A percentile compares a stretch with the other conserved stretches of the same genome.
phyloP scores from a whole-genome alignment of 768 basidiomycete genomes.

The Aureoboletus auriporus region DNA sequence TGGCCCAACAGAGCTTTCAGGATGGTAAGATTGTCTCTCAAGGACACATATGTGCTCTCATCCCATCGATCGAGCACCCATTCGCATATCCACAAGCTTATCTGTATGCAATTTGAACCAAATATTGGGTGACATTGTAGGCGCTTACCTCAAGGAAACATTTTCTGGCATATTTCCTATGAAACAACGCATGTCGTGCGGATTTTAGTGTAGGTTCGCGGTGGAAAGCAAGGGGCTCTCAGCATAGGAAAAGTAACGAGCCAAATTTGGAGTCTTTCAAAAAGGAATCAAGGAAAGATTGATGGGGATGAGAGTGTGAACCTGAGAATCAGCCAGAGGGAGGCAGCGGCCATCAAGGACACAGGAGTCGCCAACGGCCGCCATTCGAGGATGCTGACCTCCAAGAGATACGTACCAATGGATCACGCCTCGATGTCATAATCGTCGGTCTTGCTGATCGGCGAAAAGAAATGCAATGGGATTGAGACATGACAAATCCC shows the following conservation, averaged over 20 bases:
- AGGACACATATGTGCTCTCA: slow-evolving; percentile 56
- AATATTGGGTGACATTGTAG: not conserved
- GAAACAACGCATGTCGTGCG: slow-evolving; percentile 69
- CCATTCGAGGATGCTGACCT: slow-evolving; percentile 81
- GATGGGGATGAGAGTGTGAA: slow-evolving; percentile 4
- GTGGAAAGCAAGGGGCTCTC: slow-evolving; percentile 76
- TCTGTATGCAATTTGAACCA: slow-evolving; percentile 38
- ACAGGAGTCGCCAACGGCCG: slow-evolving; percentile 68
- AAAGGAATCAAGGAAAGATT: slow-evolving; percentile 9
- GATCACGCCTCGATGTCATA: slow-evolving; percentile 85
- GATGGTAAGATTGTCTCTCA: slow-evolving; percentile 52
- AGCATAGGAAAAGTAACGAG: slow-evolving; percentile 83
- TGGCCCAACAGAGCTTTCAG: slow-evolving; percentile 20
- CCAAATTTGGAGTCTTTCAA: slow-evolving; percentile 71
- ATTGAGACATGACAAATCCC: slow-evolving; percentile 82
- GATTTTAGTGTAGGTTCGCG: slow-evolving; percentile 75
- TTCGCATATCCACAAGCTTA: slow-evolving; percentile 75
- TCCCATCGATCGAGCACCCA: slow-evolving; percentile 82
- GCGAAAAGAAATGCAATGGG: slow-evolving; percentile 81
- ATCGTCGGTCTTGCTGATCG: slow-evolving; percentile 91
- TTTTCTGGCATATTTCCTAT: slow-evolving; percentile 85
- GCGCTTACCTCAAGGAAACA: slow-evolving; percentile 72
- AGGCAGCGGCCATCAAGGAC: slow-evolving; percentile 76
- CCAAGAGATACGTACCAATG: slow-evolving; percentile 86
- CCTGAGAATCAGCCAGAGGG: slow-evolving; percentile 85